phyloP scores from a whole-genome alignment of 495 filamentous ascomycete species.

The Daldinia bambusicola region DNA sequence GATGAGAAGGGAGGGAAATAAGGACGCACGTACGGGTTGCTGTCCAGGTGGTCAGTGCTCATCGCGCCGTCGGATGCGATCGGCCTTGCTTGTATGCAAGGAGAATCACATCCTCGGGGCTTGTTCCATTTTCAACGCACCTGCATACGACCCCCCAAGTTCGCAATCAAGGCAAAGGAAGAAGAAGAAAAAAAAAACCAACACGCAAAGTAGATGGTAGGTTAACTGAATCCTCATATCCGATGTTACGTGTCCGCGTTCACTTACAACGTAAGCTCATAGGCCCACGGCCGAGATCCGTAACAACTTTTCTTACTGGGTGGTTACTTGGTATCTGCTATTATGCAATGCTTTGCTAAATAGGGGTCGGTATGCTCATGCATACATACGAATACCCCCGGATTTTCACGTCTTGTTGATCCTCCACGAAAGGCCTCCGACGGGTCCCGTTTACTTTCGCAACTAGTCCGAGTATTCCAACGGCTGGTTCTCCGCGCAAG shows the following conservation, averaged over 20 bases:
- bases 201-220: neutral
- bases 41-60: neutral
- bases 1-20: slow-evolving; percentile 13
- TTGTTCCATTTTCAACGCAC: slow-evolving; percentile 42
- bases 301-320: slow-evolving; percentile 12
- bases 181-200: neutral
- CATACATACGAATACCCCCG: neutral
- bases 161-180: slow-evolving; percentile 4
- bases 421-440: slow-evolving; percentile 6
- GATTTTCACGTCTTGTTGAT: neutral
- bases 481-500: neutral
- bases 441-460: neutral
- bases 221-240: slow-evolving; percentile 25
- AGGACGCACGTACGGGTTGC: slow-evolving; percentile 6
- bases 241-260: slow-evolving; percentile 28
- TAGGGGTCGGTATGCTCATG: neutral
- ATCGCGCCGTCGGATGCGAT: slow-evolving; percentile 24
- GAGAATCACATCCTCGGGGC: slow-evolving; percentile 39
- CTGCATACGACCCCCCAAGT: slow-evolving; percentile 24
- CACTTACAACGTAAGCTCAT: slow-evolving; percentile 11
- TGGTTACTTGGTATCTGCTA: neutral
- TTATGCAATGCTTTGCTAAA: neutral
- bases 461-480: neutral
- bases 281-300: slow-evolving; percentile 13
- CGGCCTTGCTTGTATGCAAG: slow-evolving; percentile 35